Base-by-base conservation (phyloP, 257 asterid species). In the Fraxinus cuspidata region DNA sequence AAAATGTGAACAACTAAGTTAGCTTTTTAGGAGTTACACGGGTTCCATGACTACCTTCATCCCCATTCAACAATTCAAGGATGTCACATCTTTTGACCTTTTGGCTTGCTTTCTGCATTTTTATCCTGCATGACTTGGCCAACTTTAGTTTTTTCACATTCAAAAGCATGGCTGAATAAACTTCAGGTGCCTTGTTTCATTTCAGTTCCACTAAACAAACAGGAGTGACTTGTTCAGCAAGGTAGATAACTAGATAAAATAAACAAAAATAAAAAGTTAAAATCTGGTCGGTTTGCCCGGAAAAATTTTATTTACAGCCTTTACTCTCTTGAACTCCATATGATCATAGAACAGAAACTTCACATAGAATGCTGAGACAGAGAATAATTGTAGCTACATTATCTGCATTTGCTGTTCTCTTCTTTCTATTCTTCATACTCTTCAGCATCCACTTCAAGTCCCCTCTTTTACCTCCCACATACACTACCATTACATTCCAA, bases 401-500 rank as follows among this genome's bases (percentile, higher is more conserved):
- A 67, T 80, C 84, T 4, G 73, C 80, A 28, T 35, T 87, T 58
- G 74, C 76, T 11, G 70, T 86, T 31, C 28, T 83, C 70, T 63
- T 92, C 72, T 83, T 86, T 72, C 40, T 81, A 66, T 85, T 81
- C 76, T 85, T 88, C 84, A 74, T 85, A 68, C 47, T 85, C 63
- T 88, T 82, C 84, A 87, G 38, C 84, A 76, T 82, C 85, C 69
- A 32, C 21, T 84, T 85, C 81, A 87, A 84, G 9, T 81, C 89
- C 23, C 86, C 85, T 3, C 38, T 71, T 31, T 15, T 71, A 58
- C 42, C 77, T 29, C 63, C 78, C 29, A 66, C 85, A 71, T 58
- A 68, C 29, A 75, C 65, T 35, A 21, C 38, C 13, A 56, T 76
- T 15, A 32, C 80, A 53, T 37, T 77, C 35, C 74, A 25, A 29